phyloP scores from a whole-genome alignment of 805 yeast genomes.

The Yamadazyma philogaea region DNA sequence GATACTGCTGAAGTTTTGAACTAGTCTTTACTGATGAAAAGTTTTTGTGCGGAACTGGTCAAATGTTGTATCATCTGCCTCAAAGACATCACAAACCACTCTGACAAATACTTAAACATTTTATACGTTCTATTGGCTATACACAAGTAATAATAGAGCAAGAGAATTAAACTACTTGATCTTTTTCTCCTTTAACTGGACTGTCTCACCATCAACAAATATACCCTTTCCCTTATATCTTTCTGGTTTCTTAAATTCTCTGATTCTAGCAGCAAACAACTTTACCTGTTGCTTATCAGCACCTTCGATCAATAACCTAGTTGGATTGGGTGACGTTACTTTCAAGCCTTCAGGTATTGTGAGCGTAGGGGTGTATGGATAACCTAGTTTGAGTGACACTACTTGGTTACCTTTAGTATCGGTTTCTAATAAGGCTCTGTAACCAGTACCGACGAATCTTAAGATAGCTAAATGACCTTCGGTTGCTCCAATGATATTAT shows the following conservation, averaged over 20 bases:
- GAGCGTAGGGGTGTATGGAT: conserved; percentile 73
- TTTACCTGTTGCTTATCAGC: conserved; percentile 82
- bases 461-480: conserved; percentile 90
- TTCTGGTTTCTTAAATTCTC: conserved; percentile 91
- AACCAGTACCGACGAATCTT: conserved; percentile 94
- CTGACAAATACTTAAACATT: too few relatives aligned
- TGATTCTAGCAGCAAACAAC: conserved; percentile 81
- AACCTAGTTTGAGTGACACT: conserved; percentile 83
- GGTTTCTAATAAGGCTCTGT: conserved; percentile 77
- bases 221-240: conserved; percentile 99
- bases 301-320: conserved; percentile 83
- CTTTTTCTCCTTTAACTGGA: conserved; percentile 87
- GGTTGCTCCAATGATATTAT: conserved; percentile 80
- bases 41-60: conserved; percentile 1
- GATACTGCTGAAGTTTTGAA: background rate
- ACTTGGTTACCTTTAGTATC: conserved; percentile 45
- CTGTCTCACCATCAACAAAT: conserved; percentile 86
- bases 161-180: conserved; percentile 57
- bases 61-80: background rate
- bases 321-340: conserved; percentile 79
- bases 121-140: conserved; percentile 7
- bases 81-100: too few relatives aligned
- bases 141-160: conserved; percentile 6
- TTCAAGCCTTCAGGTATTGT: conserved; percentile 73
- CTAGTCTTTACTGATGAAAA: background rate